Base-by-base conservation (phyloP, 305 asterid genomes). In the Solanum hybrid region DNA sequence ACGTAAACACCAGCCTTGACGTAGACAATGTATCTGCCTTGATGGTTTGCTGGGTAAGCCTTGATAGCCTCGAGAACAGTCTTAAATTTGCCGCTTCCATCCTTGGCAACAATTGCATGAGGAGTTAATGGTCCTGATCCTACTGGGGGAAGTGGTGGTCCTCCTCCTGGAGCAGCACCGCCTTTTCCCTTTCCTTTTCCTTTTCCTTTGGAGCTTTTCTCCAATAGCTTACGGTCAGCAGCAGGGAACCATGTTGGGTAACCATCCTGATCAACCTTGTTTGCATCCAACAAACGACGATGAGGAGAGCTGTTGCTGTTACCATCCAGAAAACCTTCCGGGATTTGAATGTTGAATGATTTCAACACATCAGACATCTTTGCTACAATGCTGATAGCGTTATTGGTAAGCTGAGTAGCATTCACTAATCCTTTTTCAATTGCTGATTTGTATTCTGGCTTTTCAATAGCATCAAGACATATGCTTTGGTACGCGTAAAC, bases 1-100 rank as follows among this genome's bases (percentile, higher is more conserved):
- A 86, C 37, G 27, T 95, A 95, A 19, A 93, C 90, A 2, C 99
- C 99, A 4, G 95, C 95, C 92, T 95, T 95, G 81, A 96, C 94
- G 22, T 96, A 88, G 60, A 96, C 93, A 13, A 92, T 77, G 91
- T 88, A 96, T 88, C 96, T 92, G 4, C 96, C 95, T 6, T 79
- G 37, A 86, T 34, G 75, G 10, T 93, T 94, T 1, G 69, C 80
- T 1, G 95, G 97, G 89, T 95, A 95, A 0, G 98, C 91, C 2
- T 82, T 89, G 12, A 96, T 5, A 17, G 97, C 98, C 0, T 87
- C 92, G 0, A 8, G 14, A 11, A 95, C 92, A 29, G 92, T 94
- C 88, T 84, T 95, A 88, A 87, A 95, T 22, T 91, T 88, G 3
- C 98, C 96, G 76, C 96, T 95, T 1, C 97, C 98, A 37, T 95